Evolutionary conservation across 2,329 filamentous ascomycete genomes (phyloP).

Genomic region (Aureobasidium sp.): DNA sequence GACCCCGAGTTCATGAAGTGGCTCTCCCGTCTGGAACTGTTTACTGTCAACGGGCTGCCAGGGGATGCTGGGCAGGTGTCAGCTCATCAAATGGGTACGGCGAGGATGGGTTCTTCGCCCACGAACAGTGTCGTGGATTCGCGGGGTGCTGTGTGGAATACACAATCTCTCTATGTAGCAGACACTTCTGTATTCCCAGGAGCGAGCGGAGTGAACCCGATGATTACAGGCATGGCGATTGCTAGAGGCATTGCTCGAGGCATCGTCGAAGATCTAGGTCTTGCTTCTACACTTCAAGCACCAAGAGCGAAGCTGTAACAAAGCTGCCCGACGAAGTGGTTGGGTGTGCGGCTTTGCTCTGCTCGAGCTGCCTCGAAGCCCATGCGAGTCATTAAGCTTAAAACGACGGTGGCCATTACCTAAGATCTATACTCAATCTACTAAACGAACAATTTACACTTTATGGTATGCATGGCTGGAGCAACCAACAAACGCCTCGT

Average conservation of each 20-base stretch:
- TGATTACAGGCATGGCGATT: slow-evolving; percentile 69
- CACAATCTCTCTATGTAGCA: slow-evolving; percentile 57
- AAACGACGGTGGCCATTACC: not conserved
- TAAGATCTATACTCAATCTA: not conserved
- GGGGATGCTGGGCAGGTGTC: slow-evolving; percentile 50
- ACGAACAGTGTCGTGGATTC: slow-evolving; percentile 38
- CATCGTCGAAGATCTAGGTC: slow-evolving; percentile 29
- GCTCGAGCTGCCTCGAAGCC: slow-evolving; percentile 3
- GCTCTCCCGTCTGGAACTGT: slow-evolving; percentile 43
- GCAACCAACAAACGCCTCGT: not conserved
- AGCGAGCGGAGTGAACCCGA: slow-evolving; percentile 72
- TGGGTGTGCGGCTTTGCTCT: slow-evolving; percentile 2
- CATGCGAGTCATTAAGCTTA: slow-evolving; percentile 10
- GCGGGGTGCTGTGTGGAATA: slow-evolving; percentile 51
- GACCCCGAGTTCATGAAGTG: slow-evolving; percentile 55
- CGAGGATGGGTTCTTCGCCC: slow-evolving; percentile 55
- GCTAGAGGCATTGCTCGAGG: slow-evolving; percentile 56
- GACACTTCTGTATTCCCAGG: slow-evolving; percentile 71
- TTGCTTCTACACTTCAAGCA: not conserved
- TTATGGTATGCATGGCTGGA: slow-evolving; percentile 6
- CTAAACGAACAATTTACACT: not conserved
- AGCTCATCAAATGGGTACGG: slow-evolving; percentile 78
- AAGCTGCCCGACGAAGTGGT: slow-evolving; percentile 1
- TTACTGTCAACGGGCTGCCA: slow-evolving; percentile 44
- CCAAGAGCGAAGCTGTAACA: slow-evolving; percentile 4